A percentile compares a stretch with the other conserved stretches of the same genome.
These are phyloP conservation scores for Helicocarpus griseus DNA, from an alignment of 2,329 filamentous ascomycete genomes.

Conservation along the genomic window DNA sequence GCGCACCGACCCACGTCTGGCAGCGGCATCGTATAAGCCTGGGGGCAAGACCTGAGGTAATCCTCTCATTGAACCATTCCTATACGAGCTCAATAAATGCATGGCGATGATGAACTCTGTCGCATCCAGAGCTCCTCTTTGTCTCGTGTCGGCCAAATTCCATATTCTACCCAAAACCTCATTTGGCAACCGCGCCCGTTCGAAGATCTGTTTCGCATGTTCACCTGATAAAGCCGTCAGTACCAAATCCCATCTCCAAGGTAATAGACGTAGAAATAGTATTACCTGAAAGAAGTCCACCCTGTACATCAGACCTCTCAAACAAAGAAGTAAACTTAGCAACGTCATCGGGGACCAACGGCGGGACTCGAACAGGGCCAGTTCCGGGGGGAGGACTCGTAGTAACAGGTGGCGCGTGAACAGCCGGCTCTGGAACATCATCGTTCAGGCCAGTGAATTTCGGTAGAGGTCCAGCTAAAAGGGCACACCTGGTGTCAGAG, in stretches of 20 bases:
- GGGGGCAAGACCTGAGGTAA: conserved; percentile 74
- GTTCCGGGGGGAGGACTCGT: conserved; percentile 36
- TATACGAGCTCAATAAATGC: conserved; percentile 89
- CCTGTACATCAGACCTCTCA: conserved; percentile 72
- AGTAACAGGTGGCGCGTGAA: conserved; percentile 47
- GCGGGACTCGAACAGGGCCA: conserved; percentile 72
- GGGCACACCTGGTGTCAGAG: conserved; percentile 2
- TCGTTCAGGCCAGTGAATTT: conserved; percentile 72
- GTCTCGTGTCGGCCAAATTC: conserved; percentile 88
- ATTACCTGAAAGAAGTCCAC: conserved; percentile 61
- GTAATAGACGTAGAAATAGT: too few relatives aligned
- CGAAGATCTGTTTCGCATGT: conserved; percentile 86
- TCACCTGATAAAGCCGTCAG: conserved; percentile 53
- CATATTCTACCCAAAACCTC: conserved; percentile 90
- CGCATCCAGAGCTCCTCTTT: conserved; percentile 72
- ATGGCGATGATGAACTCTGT: conserved; percentile 97
- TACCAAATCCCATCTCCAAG: too few relatives aligned
- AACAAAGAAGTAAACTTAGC: conserved; percentile 83
- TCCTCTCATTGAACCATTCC: conserved; percentile 67
- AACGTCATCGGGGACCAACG: conserved; percentile 78
- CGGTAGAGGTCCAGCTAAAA: conserved; percentile 65
- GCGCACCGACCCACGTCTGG: conserved; percentile 50
- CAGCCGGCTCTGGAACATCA: conserved; percentile 32
- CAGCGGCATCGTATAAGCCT: conserved; percentile 81
- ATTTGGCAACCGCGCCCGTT: conserved; percentile 81